Base-by-base conservation (phyloP, 108 stramenopile species). In the Skeletonema grethae region DNA sequence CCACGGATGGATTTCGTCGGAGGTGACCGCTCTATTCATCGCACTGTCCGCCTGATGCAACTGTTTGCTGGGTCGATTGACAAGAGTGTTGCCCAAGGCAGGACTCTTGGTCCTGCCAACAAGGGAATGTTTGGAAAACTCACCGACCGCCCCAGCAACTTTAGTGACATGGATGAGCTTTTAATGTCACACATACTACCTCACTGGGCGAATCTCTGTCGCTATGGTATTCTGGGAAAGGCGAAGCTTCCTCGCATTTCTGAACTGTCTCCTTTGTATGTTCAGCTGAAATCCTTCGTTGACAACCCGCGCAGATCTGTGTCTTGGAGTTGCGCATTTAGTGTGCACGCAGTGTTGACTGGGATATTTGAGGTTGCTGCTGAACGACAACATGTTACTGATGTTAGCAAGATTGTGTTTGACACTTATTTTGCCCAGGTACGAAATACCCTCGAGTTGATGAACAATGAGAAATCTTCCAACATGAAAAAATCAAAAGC, bases 141-240 rank as follows among this genome's bases (percentile, higher is more conserved):
- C 7, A 28, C 53, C 25, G 76, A 67, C 30, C 56, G 65, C 16
- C 41, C 77, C 1, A 32, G 45, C 7, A 86, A 76, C 55, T 82
- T 80, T 39, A 58, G 73, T 6, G 85, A 86, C 39, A 24, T 86
- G 48, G 85, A 86, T 60, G 85, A 83, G 66, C 59, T 83, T 2
- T 41, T 86, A 3, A 86, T 86, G 85, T 25, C 76, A 10, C 73
- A 80, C 36, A 65, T 86, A 30, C 50, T 86, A 11, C 85, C 85
- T 2, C 10, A 55, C 12, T 73, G 66, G 63, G 28, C 65, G 29
- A 28, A 20, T 10, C 55, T 86, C 57, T 83, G 65, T 39, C 74
- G 67, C 1, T 18, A 67, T 56, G 75, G 82, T 0, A 78, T 86
- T 28, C n/a, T 86, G 7, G 70, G 65, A 7, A 20, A 69, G 18